These are phyloP conservation scores for Dendrobium nobile DNA, from an alignment of 106 monocot species.

Conservation along the genomic window DNA sequence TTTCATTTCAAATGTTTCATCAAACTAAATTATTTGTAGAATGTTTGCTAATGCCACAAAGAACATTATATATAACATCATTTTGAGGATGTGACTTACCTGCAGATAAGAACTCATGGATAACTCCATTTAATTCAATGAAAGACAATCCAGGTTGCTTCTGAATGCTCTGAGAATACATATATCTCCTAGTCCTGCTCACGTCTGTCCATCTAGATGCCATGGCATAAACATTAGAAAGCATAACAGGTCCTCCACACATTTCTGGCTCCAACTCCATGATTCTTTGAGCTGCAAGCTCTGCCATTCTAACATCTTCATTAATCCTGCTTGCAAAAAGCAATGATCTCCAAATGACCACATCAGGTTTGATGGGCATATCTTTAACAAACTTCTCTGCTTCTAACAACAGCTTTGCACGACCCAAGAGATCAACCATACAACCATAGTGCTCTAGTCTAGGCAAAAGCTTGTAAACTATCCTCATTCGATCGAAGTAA, in stretches of 20 bases:
- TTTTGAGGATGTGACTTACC: conserved; percentile 28
- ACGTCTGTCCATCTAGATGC: conserved; percentile 59
- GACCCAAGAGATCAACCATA: conserved; percentile 79
- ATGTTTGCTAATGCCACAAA: conserved; percentile 22
- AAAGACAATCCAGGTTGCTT: conserved; percentile 77
- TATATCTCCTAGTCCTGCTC: conserved; percentile 33
- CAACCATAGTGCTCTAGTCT: conserved; percentile 72
- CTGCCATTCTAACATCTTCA: conserved; percentile 47
- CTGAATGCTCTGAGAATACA: conserved; percentile 30
- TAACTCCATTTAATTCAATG: conserved; percentile 54
- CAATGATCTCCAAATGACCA: conserved; percentile 67
- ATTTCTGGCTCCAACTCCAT: conserved; percentile 42
- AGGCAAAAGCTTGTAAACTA: conserved; percentile 37
- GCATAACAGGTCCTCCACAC: conserved; percentile 47
- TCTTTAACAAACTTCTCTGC: conserved; percentile 38
- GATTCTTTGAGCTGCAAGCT: conserved; percentile 32
- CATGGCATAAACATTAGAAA: conserved; percentile 75
- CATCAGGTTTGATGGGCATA: conserved; percentile 77
- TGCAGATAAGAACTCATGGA: conserved; percentile 57
- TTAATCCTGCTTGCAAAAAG: conserved; percentile 44
- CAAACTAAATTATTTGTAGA: background rate
- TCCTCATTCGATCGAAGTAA: conserved; percentile 49
- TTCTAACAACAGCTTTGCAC: conserved; percentile 53
- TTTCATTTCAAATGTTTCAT: background rate
- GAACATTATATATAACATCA: conserved; percentile 26